Conservation (phyloP, 2,329 filamentous ascomycete genomes). For the Penicillium paneum region DNA sequence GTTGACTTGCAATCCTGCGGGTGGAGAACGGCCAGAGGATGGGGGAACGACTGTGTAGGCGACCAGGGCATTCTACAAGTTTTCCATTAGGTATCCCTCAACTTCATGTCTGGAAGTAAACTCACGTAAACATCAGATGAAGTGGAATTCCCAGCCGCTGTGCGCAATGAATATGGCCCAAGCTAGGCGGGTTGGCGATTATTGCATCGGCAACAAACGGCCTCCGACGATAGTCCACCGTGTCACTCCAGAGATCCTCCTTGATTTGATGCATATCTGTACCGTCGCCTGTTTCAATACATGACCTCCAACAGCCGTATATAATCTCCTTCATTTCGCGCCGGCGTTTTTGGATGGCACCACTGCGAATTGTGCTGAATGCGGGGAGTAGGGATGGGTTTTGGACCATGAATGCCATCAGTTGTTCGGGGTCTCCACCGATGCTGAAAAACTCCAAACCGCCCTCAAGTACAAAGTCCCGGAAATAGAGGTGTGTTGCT, state of each 20-base stretch:
- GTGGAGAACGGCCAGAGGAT: slow-evolving; percentile 79
- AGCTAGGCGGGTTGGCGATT: slow-evolving; percentile 77
- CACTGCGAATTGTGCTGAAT: slow-evolving; percentile 69
- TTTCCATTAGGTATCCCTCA: slow-evolving; percentile 1
- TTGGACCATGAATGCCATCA: slow-evolving; percentile 90
- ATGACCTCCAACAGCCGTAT: slow-evolving; percentile 82
- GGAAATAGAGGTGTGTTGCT: slow-evolving; percentile 69
- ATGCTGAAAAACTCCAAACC: slow-evolving; percentile 73
- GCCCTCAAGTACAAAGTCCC: slow-evolving; percentile 65
- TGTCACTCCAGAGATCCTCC: slow-evolving; percentile 43
- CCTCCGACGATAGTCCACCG: slow-evolving; percentile 43
- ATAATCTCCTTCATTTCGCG: slow-evolving; percentile 76
- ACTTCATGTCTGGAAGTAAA: slow-evolving; percentile 17
- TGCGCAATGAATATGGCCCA: slow-evolving; percentile 75
- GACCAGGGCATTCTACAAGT: slow-evolving; percentile 75
- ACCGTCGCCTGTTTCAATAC: slow-evolving; percentile 74
- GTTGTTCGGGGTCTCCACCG: slow-evolving; percentile 68
- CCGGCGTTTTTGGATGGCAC: slow-evolving; percentile 72
- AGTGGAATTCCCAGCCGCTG: slow-evolving; percentile 74
- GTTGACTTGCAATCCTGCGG: slow-evolving; percentile 70
- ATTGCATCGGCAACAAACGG: slow-evolving; percentile 88
- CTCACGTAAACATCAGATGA: slow-evolving; percentile 84
- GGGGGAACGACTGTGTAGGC: slow-evolving; percentile 78
- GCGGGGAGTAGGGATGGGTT: slow-evolving; percentile 82
- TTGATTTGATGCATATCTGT: slow-evolving; percentile 50